Evolutionary conservation across 2,329 filamentous ascomycete genomes (phyloP).

Genomic region (Gyromitra esculenta): DNA sequence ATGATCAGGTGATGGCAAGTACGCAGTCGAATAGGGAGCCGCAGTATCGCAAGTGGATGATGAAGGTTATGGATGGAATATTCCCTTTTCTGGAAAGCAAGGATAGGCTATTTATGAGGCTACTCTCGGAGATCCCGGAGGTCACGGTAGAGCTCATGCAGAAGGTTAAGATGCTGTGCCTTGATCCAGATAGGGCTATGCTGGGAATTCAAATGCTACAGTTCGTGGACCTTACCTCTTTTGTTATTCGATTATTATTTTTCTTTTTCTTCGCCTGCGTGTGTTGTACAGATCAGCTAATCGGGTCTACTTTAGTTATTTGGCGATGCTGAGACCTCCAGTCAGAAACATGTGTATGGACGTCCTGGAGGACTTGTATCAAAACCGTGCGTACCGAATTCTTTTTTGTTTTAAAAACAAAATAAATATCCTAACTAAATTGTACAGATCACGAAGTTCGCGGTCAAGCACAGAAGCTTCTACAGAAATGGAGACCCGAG

Average conservation of each 20-base stretch:
- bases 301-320: slow-evolving; percentile 55
- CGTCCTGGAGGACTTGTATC: slow-evolving; percentile 73
- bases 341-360: slow-evolving; percentile 72
- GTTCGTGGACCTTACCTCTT: slow-evolving; percentile 61
- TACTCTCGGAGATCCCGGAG: slow-evolving; percentile 88
- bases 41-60: slow-evolving; percentile 81
- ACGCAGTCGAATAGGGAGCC: slow-evolving; percentile 65
- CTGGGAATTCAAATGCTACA: slow-evolving; percentile 72
- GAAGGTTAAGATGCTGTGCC: slow-evolving; percentile 74
- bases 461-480: slow-evolving; percentile 49
- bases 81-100: slow-evolving; percentile 89
- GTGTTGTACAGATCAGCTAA: slow-evolving; percentile 33
- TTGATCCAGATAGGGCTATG: slow-evolving; percentile 72
- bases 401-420: slow-evolving; percentile 3
- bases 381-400: slow-evolving; percentile 67
- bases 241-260: slow-evolving; percentile 15
- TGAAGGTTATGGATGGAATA: slow-evolving; percentile 87
- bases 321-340: slow-evolving; percentile 75
- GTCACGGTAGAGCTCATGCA: slow-evolving; percentile 77
- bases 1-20: slow-evolving; percentile 73
- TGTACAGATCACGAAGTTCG: slow-evolving; percentile 50
- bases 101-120: slow-evolving; percentile 88
- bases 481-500: slow-evolving; percentile 53
- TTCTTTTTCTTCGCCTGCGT: slow-evolving; percentile 4
- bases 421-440: slow-evolving; percentile 10